Evolutionary conservation across 192 early-diverging fungal species (phyloP).

Genomic region (Gigaspora rosea): DNA sequence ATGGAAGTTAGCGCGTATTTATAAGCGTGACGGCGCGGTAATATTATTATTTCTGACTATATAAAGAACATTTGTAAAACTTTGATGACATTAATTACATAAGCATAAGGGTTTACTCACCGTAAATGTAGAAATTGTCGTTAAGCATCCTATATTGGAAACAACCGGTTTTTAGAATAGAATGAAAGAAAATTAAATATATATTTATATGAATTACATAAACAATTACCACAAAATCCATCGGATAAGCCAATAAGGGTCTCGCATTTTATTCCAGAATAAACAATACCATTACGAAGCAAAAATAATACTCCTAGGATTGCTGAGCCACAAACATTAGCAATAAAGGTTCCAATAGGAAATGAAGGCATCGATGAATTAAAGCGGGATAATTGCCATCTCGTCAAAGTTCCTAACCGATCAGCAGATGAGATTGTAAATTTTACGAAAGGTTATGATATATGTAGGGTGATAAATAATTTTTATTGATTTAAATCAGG

Average conservation of each 20-base stretch:
- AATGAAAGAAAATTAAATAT: not conserved
- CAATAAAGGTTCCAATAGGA: slow-evolving; percentile 55
- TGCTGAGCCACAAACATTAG: slow-evolving; percentile 49
- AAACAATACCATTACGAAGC: slow-evolving; percentile 37
- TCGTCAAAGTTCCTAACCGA: slow-evolving; percentile 41
- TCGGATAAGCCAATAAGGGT: slow-evolving; percentile 42
- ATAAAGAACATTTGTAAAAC: not conserved
- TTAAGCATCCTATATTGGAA: slow-evolving; percentile 19
- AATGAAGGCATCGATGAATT: slow-evolving; percentile 40
- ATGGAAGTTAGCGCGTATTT: slow-evolving; percentile 24
- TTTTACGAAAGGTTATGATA: no score
- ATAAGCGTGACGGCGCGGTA: slow-evolving; percentile 9
- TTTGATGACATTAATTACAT: not conserved
- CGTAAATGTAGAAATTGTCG: slow-evolving; percentile 29
- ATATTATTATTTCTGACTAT: slow-evolving; percentile 12
- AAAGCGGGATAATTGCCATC: slow-evolving; percentile 53
- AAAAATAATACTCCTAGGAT: slow-evolving; percentile 47
- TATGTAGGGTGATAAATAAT: no score
- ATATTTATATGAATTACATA: not conserved
- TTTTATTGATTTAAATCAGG: no score
- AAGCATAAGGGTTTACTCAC: slow-evolving; percentile 15
- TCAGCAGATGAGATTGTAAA: no score
- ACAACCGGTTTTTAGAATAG: not conserved
- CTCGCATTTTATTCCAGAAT: slow-evolving; percentile 23
- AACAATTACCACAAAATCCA: slow-evolving; percentile 57